These are phyloP conservation scores for Forsythia viridissima DNA, from an alignment of 257 asterid species.

Conservation along the genomic window DNA sequence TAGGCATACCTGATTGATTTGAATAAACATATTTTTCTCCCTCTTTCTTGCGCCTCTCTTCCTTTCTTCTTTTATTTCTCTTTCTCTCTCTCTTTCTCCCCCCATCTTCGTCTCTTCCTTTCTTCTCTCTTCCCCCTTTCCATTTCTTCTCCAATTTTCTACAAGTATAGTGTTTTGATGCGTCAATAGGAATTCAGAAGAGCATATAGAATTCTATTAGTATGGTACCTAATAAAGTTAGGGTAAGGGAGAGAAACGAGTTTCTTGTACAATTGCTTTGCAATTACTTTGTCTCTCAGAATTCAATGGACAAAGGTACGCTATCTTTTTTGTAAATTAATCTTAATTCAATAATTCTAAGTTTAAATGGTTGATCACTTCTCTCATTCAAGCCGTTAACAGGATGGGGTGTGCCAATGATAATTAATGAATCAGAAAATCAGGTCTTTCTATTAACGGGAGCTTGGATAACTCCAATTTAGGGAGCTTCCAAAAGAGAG, in stretches of 20 bases:
- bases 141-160: not conserved
- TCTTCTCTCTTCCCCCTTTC: not conserved
- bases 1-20: not conserved
- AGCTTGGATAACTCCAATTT: not conserved
- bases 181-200: not conserved
- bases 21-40: no score
- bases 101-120: not conserved
- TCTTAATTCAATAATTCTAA: no score
- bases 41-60: not conserved
- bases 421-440: not conserved
- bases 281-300: not conserved
- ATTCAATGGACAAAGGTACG: not conserved
- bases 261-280: no score
- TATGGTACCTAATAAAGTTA: no score
- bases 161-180: not conserved
- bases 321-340: not conserved
- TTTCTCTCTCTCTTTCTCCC: not conserved
- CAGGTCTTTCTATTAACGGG: not conserved
- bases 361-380: not conserved
- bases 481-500: not conserved
- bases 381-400: not conserved
- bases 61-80: not conserved
- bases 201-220: not conserved
- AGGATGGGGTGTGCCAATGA: not conserved
- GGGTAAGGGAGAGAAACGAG: not conserved